Base-by-base conservation (phyloP, 2,329 filamentous ascomycete species). In the Hymenoscyphus scutula region DNA sequence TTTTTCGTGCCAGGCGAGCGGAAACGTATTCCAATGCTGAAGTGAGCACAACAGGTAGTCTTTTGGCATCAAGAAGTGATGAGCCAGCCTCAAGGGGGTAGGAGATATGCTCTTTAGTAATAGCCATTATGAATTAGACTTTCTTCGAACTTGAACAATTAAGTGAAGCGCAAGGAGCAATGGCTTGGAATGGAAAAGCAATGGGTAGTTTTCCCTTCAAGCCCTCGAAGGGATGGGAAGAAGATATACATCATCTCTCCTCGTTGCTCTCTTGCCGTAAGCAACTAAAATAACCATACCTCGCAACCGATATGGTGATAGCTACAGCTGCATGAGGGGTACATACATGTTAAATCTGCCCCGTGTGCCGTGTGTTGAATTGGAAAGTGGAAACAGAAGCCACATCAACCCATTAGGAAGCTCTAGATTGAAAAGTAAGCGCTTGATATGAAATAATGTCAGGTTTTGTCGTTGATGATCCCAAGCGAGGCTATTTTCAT, bases 71-170 rank as follows among this genome's bases (percentile, higher is more conserved):
- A 63, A 86, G 80, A 60, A 88, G 77, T 23, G 85, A 87, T 51
- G 77, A 76, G 19, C 85, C 85, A 30, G 85, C 85, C 77, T 88
- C 86, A 62, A 89, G 79, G 15, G 86, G 85, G 57, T 84, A 81
- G 1, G 85, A 88, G 69, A 88, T 88, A 62, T 76, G 78, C 61
- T 79, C 76, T 75, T 85, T 88, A 70, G 67, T 63, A 64, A 73
- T 70, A 13, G 57, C n/a, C 71, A 73, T 73, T 6, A 63, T 62
- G 29, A 53, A 59, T 59, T 59, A 59, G 45, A 38, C 41, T 30
- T 17, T 53, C 56, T 45, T 58, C 56, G 13, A 37, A 53, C 25
- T 53, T 25, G 38, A 8, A 34, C 25, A 19, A 59, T 27, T 37
- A 41, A 53, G 8, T 15, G 48, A 54, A 54, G 13, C 19, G 23